Conservation (phyloP, 768 basidiomycete genomes). For the Lactifluus pinguis region DNA sequence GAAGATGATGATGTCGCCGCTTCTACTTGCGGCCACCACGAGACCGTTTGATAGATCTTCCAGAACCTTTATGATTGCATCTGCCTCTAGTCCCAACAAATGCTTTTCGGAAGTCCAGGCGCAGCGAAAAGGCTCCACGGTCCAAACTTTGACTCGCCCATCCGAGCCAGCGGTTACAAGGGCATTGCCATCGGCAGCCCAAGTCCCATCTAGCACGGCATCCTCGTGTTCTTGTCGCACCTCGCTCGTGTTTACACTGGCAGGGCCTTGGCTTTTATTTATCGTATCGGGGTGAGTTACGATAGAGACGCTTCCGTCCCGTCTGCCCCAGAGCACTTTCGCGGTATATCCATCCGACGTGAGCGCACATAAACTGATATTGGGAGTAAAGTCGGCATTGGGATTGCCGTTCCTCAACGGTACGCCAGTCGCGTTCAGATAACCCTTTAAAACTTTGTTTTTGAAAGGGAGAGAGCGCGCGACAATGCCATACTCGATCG, state of each 20-base stretch:
- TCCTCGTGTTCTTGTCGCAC: slow-evolving; percentile 59
- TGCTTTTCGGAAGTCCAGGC: slow-evolving; percentile 52
- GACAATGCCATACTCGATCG: slow-evolving; percentile 59
- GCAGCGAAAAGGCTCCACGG: slow-evolving; percentile 42
- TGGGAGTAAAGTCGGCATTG: slow-evolving; percentile 63
- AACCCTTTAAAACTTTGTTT: slow-evolving; percentile 62
- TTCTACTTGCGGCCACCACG: slow-evolving; percentile 42
- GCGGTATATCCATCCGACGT: slow-evolving; percentile 57
- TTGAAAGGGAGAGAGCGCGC: slow-evolving; percentile 63
- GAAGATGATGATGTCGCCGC: slow-evolving; percentile 54
- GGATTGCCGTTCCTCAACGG: slow-evolving; percentile 61
- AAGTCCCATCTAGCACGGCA: slow-evolving; percentile 45
- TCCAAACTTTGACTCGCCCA: slow-evolving; percentile 70
- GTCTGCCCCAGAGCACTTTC: slow-evolving; percentile 65
- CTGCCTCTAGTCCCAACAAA: slow-evolving; percentile 30
- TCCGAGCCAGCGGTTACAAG: slow-evolving; percentile 52
- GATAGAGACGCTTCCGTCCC: slow-evolving; percentile 57
- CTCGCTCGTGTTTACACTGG: slow-evolving; percentile 39
- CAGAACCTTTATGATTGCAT: slow-evolving; percentile 44
- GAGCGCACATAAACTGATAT: slow-evolving; percentile 51
- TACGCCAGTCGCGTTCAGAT: slow-evolving; percentile 53
- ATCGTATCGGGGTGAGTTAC: slow-evolving; percentile 50
- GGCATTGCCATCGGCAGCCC: slow-evolving; percentile 31
- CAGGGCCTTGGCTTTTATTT: slow-evolving; percentile 39
- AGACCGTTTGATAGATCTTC: slow-evolving; percentile 35